Evolutionary conservation across 2,329 filamentous ascomycete genomes (phyloP), one percentile per base, ranked within the genome.

Genomic region (Colletotrichum phormii): DNA sequence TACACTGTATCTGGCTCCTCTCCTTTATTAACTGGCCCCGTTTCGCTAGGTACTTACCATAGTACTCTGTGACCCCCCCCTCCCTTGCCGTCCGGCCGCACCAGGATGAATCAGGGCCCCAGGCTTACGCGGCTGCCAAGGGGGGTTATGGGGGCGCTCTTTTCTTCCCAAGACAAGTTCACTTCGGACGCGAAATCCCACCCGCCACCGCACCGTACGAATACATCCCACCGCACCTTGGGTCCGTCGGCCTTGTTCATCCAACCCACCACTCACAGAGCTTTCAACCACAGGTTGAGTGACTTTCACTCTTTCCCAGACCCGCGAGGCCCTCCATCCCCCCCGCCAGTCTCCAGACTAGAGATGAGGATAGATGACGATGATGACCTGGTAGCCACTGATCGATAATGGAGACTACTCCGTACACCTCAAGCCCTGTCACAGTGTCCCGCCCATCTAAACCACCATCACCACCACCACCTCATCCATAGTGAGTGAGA

Each of bases 91-190:
- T 51, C 60, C 66, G 60, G 71, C 70, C 71, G 61, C 71, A 73
- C 71, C 71, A 71, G 60, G 49, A 71, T 73, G 71, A 71, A 70
- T 73, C 71, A 57, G 67, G 60, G 71, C 55, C 51, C 61, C 66
- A 73, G 71, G 71, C 71, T 73, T 64, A 71, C 71, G 71, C 66
- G 71, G 71, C 66, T 73, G 66, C 71, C 66, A 73, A 73, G 71
- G 65, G 63, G 18, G 42, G 18, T 49, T 49, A 49, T 49, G 42
- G 18, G 42, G 33, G 26, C 35, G 12, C 46, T 24, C 54, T 55
- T 55, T 64, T 54, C 7, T 12, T 29, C 42, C 31, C 64, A 54
- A 61, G 70, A 70, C 70, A 72, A 61, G 66, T 54, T 70, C 66
- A 53, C 59, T 70, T 64, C 70, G 37, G 65, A 70, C 54, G 65